Evolutionary conservation across 352 stramenopile genomes (phyloP), one percentile per base, ranked within the genome.

Genomic region (Pythium plurisporium): DNA sequence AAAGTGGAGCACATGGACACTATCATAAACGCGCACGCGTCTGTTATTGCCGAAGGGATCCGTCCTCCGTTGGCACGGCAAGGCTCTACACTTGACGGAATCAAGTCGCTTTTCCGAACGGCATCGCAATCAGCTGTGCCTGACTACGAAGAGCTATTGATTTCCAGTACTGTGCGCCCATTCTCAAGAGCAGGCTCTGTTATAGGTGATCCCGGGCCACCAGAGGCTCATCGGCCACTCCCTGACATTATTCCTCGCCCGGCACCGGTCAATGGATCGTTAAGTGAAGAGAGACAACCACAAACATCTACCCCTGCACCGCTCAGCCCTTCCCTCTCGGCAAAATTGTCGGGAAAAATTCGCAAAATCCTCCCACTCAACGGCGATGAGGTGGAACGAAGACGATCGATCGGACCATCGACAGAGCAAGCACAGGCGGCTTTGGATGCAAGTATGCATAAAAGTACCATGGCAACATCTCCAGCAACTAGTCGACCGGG

Each of bases 1-100:
- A 59, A 67, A n/a, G 67, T 81, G 5, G 63, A 78, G 49, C 66
- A 72, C 31, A 46, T 81, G 47, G 72, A 81, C 33, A 67, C 70
- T 1, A 40, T 74, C 5, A 74, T 74, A 27, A 81, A 81, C 36
- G 72, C 69, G 14, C 59, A 57, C 25, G 59, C 64, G 20, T 72
- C 64, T 5, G 53, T 63, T 2, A n/a, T 63, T 7, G 60, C 54
- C 22, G 60, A 68, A 50, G 53, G 53, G 3, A 59, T 59, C 33
- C 60, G 46, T 12, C 46, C 60, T 4, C 47, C 22, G 17, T 29
- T 63, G 5, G 43, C 30, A 23, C 56, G 25, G 23, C 12, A 33
- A 15, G 15, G 38, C 5, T 67, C 59, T 14, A 46, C 59, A 10
- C 25, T 67, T 5, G 52, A 67, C 12, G 52, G 52, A 4, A 37